Evolutionary conservation across 2,329 filamentous ascomycete species (phyloP).

Genomic region (Podosphaera aphanis): DNA sequence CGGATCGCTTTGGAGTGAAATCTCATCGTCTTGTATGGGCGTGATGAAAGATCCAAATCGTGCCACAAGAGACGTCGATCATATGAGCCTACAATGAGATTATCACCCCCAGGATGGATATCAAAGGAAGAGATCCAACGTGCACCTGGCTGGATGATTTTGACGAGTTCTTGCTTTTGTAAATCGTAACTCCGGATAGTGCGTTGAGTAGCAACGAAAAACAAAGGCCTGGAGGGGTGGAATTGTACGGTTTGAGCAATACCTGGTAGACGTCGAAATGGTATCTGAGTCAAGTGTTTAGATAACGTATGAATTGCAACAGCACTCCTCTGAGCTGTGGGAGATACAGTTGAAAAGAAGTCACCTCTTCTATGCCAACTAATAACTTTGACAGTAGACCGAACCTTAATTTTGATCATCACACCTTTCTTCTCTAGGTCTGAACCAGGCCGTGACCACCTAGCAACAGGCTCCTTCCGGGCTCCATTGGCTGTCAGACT

Average conservation of each 20-base stretch:
- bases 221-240: conserved; percentile 75
- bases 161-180: conserved; percentile 71
- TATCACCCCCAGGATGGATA: conserved; percentile 79
- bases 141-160: conserved; percentile 79
- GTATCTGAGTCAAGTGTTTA: conserved; percentile 84
- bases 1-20: conserved; percentile 88
- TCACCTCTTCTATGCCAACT: conserved; percentile 88
- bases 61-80: conserved; percentile 90
- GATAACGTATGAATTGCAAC: conserved; percentile 88
- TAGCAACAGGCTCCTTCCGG: conserved; percentile 53
- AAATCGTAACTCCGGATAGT: conserved; percentile 87
- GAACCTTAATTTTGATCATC: conserved; percentile 56
- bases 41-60: conserved; percentile 72
- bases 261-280: conserved; percentile 58
- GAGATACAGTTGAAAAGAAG: conserved; percentile 81
- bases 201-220: conserved; percentile 90
- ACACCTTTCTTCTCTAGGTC: conserved; percentile 58
- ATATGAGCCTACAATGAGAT: conserved; percentile 83
- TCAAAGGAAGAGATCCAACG: conserved; percentile 90
- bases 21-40: conserved; percentile 87
- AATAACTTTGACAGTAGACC: conserved; percentile 62
- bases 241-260: conserved; percentile 75
- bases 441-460: conserved; percentile 59
- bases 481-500: conserved; percentile 27
- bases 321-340: conserved; percentile 50